phyloP scores from a whole-genome alignment of 306 rosid species.

The Oxytropis ochrocephala region DNA sequence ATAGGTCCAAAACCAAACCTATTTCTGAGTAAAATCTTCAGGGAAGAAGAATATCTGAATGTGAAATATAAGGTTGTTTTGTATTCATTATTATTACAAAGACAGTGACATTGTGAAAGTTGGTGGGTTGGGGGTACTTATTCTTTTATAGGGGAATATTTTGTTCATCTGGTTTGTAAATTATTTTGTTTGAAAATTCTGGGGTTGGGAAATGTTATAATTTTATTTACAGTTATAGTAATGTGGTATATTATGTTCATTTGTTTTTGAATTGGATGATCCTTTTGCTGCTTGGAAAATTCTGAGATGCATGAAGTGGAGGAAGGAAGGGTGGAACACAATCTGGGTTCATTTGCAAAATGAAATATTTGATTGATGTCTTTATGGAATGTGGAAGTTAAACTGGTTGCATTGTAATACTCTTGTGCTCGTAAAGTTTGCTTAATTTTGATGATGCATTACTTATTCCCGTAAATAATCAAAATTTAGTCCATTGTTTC shows the following conservation, averaged over 20 bases:
- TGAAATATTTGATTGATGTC: background rate
- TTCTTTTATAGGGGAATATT: slow-evolving; percentile 36
- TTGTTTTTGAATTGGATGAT: slow-evolving; percentile 16
- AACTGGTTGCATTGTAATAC: slow-evolving; percentile 25
- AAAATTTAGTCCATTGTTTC: slow-evolving; percentile 21
- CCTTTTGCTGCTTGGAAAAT: background rate
- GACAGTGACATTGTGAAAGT: background rate
- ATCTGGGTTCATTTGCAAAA: background rate
- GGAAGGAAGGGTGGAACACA: background rate
- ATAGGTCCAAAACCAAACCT: slow-evolving; percentile 83
- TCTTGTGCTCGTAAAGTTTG: slow-evolving; percentile 32
- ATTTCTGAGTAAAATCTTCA: slow-evolving; percentile 27
- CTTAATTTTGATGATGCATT: slow-evolving; percentile 21
- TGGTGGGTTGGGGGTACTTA: slow-evolving; percentile 9
- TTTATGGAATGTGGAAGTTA: background rate
- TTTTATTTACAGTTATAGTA: slow-evolving; percentile 10
- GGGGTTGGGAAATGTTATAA: slow-evolving; percentile 18
- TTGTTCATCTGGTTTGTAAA: slow-evolving; percentile 32
- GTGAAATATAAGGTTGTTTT: slow-evolving; percentile 13
- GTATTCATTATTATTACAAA: background rate
- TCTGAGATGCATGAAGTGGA: background rate
- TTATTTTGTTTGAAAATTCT: slow-evolving; percentile 23
- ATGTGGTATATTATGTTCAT: slow-evolving; percentile 19
- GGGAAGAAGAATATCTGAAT: background rate
- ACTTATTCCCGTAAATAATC: slow-evolving; percentile 15